phyloP scores from a whole-genome alignment of 176 grass and related monocot species.

The Avena eriantha region DNA sequence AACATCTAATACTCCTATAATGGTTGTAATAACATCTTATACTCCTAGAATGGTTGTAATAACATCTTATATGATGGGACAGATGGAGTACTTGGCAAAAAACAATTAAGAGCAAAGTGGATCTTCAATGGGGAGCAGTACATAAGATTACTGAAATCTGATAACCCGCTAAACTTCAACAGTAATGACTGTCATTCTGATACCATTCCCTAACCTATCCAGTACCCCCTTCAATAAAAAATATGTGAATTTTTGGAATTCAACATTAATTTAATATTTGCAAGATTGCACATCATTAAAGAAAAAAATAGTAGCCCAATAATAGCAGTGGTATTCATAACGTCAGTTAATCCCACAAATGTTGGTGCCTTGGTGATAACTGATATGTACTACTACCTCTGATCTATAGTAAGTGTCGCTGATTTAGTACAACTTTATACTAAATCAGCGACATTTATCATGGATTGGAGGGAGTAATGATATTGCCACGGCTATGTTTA shows the following conservation, averaged over 20 bases:
- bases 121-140: background rate
- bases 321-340: background rate
- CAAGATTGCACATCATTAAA: constrained; percentile 29
- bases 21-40: no score
- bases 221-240: background rate
- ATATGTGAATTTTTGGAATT: background rate
- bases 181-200: constrained; percentile 4
- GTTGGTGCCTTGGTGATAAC: background rate
- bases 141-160: constrained; percentile 25
- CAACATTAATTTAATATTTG: background rate
- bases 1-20: no score
- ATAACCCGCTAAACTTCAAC: background rate
- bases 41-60: no score
- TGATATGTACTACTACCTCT: no score
- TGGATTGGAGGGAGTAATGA: no score
- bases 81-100: background rate
- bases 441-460: no score
- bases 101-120: background rate
- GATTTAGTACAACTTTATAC: no score
- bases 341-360: background rate
- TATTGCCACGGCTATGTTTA: background rate
- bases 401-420: no score
- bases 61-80: no score
- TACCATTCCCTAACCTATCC: background rate
- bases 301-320: background rate